Evolutionary conservation across 2,329 filamentous ascomycete species (phyloP).

Genomic region (Penicillium sclerotigenum): DNA sequence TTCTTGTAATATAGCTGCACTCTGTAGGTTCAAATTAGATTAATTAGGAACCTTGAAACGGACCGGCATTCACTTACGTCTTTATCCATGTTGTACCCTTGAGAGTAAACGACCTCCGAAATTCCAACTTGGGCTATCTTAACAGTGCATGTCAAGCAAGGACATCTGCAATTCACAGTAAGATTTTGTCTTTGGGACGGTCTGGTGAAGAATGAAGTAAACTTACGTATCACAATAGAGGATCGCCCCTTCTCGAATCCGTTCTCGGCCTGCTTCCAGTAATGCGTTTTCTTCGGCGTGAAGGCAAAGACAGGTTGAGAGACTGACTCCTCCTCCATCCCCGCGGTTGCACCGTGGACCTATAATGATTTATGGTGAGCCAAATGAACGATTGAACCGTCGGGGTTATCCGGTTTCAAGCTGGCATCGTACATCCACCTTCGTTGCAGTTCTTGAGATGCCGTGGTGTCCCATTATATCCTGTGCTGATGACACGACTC

Average conservation of each 20-base stretch:
- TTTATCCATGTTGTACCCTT: slow-evolving; percentile 90
- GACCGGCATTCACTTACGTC: slow-evolving; percentile 45
- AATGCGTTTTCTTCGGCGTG: slow-evolving; percentile 98
- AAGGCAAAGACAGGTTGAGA: slow-evolving; percentile 90
- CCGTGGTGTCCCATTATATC: slow-evolving; percentile 96
- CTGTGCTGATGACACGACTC: slow-evolving; percentile 85
- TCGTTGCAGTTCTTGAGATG: slow-evolving; percentile 87
- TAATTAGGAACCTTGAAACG: neutral
- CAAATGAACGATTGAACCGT: neutral
- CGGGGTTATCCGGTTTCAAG: neutral
- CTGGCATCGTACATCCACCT: slow-evolving; percentile 66
- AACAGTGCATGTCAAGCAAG: slow-evolving; percentile 95
- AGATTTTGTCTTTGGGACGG: no score
- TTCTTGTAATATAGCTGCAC: slow-evolving; percentile 75
- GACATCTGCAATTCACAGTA: slow-evolving; percentile 56
- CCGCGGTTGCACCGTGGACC: slow-evolving; percentile 74
- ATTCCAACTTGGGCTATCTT: slow-evolving; percentile 98
- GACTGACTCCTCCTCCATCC: slow-evolving; percentile 64
- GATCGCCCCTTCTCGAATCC: slow-evolving; percentile 76
- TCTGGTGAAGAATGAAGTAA: neutral
- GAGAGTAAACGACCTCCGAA: slow-evolving; percentile 88
- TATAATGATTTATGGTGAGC: slow-evolving; percentile 22
- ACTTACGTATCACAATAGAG: slow-evolving; percentile 82
- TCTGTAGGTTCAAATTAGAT: slow-evolving; percentile 38
- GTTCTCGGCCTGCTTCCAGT: slow-evolving; percentile 86